phyloP scores from a whole-genome alignment of 2,329 filamentous ascomycete genomes.

The Dactylellina cionopaga region DNA sequence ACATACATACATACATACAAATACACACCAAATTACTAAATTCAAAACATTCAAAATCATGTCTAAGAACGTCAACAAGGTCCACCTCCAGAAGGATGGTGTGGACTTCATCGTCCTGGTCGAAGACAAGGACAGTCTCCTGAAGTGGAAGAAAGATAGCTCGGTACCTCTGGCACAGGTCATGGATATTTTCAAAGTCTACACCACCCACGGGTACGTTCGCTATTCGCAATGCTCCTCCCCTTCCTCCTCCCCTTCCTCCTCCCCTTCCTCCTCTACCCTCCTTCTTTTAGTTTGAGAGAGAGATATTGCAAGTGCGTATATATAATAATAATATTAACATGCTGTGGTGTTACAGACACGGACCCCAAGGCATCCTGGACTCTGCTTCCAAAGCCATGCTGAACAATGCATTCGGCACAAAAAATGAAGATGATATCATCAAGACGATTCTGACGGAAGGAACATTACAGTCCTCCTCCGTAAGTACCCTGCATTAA shows the following conservation, averaged over 20 bases:
- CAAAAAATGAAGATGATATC: slow-evolving; percentile 26
- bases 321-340: neutral
- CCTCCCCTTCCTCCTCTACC: neutral
- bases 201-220: slow-evolving; percentile 86
- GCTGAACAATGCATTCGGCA: slow-evolving; percentile 35
- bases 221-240: slow-evolving; percentile 34
- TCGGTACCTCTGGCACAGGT: slow-evolving; percentile 84
- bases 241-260: neutral
- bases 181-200: slow-evolving; percentile 87
- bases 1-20: neutral
- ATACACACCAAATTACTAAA: neutral
- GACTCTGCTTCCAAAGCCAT: slow-evolving; percentile 37
- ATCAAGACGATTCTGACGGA: slow-evolving; percentile 36
- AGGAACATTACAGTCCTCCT: slow-evolving; percentile 19
- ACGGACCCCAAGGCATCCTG: slow-evolving; percentile 42
- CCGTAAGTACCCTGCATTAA: too few relatives aligned
- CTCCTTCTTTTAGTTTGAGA: neutral
- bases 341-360: slow-evolving; percentile 5
- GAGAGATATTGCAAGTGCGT: neutral
- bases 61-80: slow-evolving; percentile 76
- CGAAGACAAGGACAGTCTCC: slow-evolving; percentile 70
- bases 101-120: slow-evolving; percentile 77
- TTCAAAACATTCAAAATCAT: slow-evolving; percentile 69
- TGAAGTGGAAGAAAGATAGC: slow-evolving; percentile 85
- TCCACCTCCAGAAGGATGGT: slow-evolving; percentile 81